A percentile compares a stretch with the other conserved stretches of the same genome.
These are phyloP conservation scores for Pythium phragmiticola DNA, from an alignment of 352 stramenopile genomes.

Conservation along the genomic window DNA sequence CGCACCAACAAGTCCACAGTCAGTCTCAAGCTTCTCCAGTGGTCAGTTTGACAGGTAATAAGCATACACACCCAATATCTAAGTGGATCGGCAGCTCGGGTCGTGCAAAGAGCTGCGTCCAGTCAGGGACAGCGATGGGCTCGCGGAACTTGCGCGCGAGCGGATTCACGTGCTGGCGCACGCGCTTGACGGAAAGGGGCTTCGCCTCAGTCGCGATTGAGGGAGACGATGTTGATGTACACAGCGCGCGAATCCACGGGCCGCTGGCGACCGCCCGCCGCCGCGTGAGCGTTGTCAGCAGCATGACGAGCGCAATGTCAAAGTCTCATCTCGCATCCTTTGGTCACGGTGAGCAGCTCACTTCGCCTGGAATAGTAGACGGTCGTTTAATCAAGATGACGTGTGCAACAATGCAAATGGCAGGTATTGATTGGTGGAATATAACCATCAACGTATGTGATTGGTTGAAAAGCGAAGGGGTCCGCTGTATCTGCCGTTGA, in stretches of 20 bases:
- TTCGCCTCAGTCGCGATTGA: neutral
- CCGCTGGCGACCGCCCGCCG: slow-evolving; percentile 1
- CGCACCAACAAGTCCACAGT: neutral
- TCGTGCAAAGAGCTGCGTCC: slow-evolving; percentile 44
- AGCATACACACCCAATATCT: slow-evolving; percentile 62
- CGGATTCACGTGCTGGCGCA: slow-evolving; percentile 87
- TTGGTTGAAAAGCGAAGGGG: slow-evolving; percentile 1
- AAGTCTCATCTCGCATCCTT: slow-evolving; percentile 1
- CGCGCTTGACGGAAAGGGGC: slow-evolving; percentile 39
- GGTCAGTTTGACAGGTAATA: slow-evolving; percentile 11
- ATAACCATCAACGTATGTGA: neutral
- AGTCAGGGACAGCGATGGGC: slow-evolving; percentile 65
- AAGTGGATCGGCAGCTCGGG: slow-evolving; percentile 68
- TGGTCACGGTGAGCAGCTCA: slow-evolving; percentile 5
- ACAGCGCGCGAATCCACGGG: neutral
- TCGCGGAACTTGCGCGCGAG: slow-evolving; percentile 61
- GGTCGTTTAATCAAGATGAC: neutral
- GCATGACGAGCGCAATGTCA: neutral
- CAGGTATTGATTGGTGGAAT: slow-evolving; percentile 5
- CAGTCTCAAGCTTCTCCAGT: neutral
- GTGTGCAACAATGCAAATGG: neutral
- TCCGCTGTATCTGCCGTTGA: neutral
- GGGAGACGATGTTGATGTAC: neutral
- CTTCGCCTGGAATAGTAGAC: neutral
- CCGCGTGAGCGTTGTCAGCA: slow-evolving; percentile 9